Evolutionary conservation across 129 eudicot species (phyloP), one percentile per base, ranked within the genome.

Genomic region (Tagetes patula): DNA sequence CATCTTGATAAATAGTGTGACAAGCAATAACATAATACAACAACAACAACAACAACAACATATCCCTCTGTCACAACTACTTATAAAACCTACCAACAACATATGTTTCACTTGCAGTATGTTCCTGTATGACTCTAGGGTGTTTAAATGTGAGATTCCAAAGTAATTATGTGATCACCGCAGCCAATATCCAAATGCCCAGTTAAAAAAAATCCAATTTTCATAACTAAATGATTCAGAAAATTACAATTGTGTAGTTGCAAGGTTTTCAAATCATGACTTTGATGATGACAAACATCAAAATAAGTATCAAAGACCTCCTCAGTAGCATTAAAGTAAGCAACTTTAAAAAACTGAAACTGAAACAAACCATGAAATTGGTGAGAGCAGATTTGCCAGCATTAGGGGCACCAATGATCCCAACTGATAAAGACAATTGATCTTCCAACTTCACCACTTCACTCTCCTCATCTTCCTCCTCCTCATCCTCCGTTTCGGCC

Each of bases 341-440:
- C 47, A 43, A 43, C 47, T 6, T 43, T 43, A 43, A 8, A 14
- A 3, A 27, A 30, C 49, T n/a, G 1, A 46, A 80, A 3, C n/a
- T 32, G 41, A 42, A 39, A 69, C 93, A 39, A 50, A 90, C 99
- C 96, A 94, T 86, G 85, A 20, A 84, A 78, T 94, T 94, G 32
- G 99, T 90, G 32, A 94, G 90, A 8, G 99, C 92, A 50, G 99
- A 94, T 63, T 94, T 94, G 4, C 99, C 99, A 71, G 99, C 99
- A 88, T 94, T 94, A 1, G 99, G 99, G 72, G 99, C 97, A n/a
- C 99, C 99, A 78, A 94, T 83, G 75, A 94, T 88, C 73, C 99
- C 99, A 71, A 94, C 97, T 36, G 96, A 72, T 76, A 94, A 77
- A 30, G 93, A 86, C 81, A 75, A 83, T 89, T 94, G 97, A 81